Evolutionary conservation across 2,329 filamentous ascomycete genomes (phyloP), one percentile per base, ranked within the genome.

Genomic region (Xylaria sp.): DNA sequence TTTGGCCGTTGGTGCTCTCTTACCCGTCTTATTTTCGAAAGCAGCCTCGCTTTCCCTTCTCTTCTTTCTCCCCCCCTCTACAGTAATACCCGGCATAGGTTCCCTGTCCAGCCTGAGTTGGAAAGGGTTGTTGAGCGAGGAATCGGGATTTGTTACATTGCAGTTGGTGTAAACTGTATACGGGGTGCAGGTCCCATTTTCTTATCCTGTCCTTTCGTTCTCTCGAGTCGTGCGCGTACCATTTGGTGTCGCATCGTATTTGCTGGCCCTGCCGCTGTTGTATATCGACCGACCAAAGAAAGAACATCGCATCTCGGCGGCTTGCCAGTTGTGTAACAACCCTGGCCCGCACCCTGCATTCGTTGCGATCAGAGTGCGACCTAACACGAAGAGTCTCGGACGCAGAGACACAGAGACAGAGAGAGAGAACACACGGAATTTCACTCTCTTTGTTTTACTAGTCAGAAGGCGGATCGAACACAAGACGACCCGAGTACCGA

Each of bases 251-350:
- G 59, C 65, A 61, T 68, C 63, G 66, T 65, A 66, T 61, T 66
- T 40, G 67, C 58, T 72, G 67, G 72, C 67, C 69, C 68, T 67
- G 65, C 49, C 65, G 70, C 68, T 67, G 66, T 60, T 67, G 56
- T 71, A 69, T 66, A 70, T 67, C 71, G 63, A 72, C 59, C 71
- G 66, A 70, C 63, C 66, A 71, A 63, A 73, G 66, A 33, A 33
- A 33, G 33, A 33, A 72, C 65, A 68, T 61, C 66, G 36, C 66
- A 72, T 72, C 71, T 68, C 69, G 62, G 72, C 72, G 57, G 72
- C 71, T 75, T 71, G 71, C 53, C 64, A 67, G 61, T 48, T 54
- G 70, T 72, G 71, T 71, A 71, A 72, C 71, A 17, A 59, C 62
- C 59, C 59, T 63, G 40, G 31, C 62, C 44, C 67, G 62, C 64